A percentile compares a stretch with the other conserved stretches of the same genome.
These are phyloP conservation scores for Kluyveromyces wickerhamii DNA, from an alignment of 805 yeast genomes.

Conservation along the genomic window DNA sequence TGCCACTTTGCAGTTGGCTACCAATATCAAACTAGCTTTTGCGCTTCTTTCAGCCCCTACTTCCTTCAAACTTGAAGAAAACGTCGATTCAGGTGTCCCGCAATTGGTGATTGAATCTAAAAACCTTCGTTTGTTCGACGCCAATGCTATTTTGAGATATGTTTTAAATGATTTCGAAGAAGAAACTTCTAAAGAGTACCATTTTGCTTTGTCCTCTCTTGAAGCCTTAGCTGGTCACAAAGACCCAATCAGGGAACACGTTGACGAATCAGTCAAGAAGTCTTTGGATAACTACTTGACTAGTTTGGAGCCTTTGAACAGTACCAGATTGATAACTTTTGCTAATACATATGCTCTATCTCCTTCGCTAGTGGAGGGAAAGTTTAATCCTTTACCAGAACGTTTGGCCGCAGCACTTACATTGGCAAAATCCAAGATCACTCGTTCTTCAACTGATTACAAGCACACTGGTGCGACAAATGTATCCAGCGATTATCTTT, in stretches of 20 bases:
- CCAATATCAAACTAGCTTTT: constrained; percentile 27
- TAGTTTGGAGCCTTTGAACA: constrained; percentile 28
- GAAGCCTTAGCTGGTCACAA: constrained; percentile 16
- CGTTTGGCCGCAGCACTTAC: constrained; percentile 40
- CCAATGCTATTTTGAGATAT: constrained; percentile 65
- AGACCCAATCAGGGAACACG: constrained; percentile 34
- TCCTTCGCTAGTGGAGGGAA: constrained; percentile 20
- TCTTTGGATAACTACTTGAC: constrained; percentile 26
- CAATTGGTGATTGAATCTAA: constrained; percentile 24
- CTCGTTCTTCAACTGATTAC: constrained; percentile 24
- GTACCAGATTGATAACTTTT: constrained; percentile 52
- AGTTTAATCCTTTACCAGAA: constrained; percentile 20
- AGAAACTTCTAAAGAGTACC: constrained; percentile 28
- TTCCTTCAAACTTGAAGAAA: constrained; percentile 17
- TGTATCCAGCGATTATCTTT: constrained; percentile 20
- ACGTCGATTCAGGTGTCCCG: constrained; percentile 17
- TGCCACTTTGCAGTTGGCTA: constrained; percentile 18
- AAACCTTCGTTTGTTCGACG: constrained; percentile 43
- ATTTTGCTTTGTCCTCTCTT: constrained; percentile 17
- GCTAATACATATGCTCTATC: constrained; percentile 46
- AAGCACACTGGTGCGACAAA: constrained; percentile 36
- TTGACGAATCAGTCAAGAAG: constrained; percentile 36
- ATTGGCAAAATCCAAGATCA: constrained; percentile 35
- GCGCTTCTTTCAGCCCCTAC: constrained; percentile 23
- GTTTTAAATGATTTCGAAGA: constrained; percentile 41